phyloP scores from a whole-genome alignment of 106 monocot genomes.

The Allium fistulosum region DNA sequence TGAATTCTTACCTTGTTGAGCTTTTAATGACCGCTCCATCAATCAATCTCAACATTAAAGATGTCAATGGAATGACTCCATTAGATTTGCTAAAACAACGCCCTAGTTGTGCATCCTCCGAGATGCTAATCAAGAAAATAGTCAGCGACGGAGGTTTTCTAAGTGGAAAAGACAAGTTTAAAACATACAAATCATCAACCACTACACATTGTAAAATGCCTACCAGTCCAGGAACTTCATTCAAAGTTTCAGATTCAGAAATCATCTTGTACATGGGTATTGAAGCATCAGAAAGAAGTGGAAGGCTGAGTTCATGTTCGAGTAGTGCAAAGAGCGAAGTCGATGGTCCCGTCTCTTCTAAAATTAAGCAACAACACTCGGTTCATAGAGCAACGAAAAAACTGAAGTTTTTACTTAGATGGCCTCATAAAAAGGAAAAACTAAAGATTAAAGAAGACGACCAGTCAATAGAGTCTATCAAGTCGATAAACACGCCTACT shows the following conservation, averaged over 20 bases:
- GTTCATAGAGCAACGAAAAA: conserved; percentile 43
- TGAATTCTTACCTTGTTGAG: conserved; percentile 58
- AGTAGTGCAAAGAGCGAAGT: conserved; percentile 26
- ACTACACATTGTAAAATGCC: conserved; percentile 40
- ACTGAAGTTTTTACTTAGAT: conserved; percentile 42
- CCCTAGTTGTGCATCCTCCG: conserved; percentile 42
- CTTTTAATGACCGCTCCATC: conserved; percentile 49
- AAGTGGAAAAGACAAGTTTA: conserved; percentile 25
- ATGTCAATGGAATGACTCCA: conserved; percentile 67
- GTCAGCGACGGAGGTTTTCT: conserved; percentile 59
- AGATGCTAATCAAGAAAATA: conserved; percentile 64
- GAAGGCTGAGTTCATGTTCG: conserved; percentile 53
- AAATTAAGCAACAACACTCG: conserved; percentile 18
- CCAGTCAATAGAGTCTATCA: conserved; percentile 34
- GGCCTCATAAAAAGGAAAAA: conserved; percentile 48
- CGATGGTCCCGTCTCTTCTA: neutral
- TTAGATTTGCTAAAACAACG: conserved; percentile 55
- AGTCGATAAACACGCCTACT: conserved; percentile 44
- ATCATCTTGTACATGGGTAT: conserved; percentile 70
- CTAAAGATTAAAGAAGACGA: conserved; percentile 18
- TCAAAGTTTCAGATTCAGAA: conserved; percentile 77
- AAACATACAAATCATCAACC: conserved; percentile 16
- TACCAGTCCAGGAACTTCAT: conserved; percentile 70
- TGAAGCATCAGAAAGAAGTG: conserved; percentile 22
- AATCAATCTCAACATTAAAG: conserved; percentile 59